Percentiles rank a stretch among this genome's conserved stretches.
phyloP scores from a whole-genome alignment of 192 early-diverging fungal species.

The Backusella morwellensis region DNA sequence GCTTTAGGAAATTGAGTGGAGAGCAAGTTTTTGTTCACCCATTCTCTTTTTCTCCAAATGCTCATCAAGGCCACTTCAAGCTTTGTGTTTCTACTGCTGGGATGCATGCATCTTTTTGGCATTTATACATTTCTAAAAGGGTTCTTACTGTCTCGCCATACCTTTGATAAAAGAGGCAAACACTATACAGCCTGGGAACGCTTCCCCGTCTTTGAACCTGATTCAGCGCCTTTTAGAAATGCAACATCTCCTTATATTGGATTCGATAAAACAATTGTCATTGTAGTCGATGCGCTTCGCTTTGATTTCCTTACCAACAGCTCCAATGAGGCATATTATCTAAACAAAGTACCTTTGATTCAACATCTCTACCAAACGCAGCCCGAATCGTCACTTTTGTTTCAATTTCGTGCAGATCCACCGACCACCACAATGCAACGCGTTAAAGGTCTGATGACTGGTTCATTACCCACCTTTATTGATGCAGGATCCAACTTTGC shows the following conservation, averaged over 20 bases:
- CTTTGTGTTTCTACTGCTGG: conserved; percentile 4
- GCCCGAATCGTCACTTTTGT: conserved; percentile 61
- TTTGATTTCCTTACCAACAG: conserved; percentile 48
- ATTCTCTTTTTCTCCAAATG: background rate
- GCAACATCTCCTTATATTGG: background rate
- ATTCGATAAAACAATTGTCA: conserved; percentile 45
- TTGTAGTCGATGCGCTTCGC: conserved; percentile 76
- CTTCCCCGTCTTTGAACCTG: conserved; percentile 8
- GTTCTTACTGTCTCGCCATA: conserved; percentile 69
- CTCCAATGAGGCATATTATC: conserved; percentile 32
- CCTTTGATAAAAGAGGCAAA: conserved; percentile 38
- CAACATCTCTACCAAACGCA: conserved; percentile 41
- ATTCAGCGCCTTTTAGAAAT: background rate
- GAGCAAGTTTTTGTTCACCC: background rate
- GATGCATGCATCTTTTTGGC: conserved; percentile 34
- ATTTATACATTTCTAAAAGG: conserved; percentile 70
- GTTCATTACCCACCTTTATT: conserved; percentile 81
- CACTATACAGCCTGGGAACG: conserved; percentile 19
- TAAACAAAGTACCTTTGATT: conserved; percentile 52
- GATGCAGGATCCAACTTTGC: conserved; percentile 84
- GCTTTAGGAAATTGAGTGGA: background rate
- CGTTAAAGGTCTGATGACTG: conserved; percentile 78
- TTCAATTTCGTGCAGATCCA: conserved; percentile 75
- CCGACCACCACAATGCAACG: conserved; percentile 84
- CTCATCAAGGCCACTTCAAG: background rate